A percentile compares a stretch with the other conserved stretches of the same genome.
Evolutionary conservation across 2,329 filamentous ascomycete species (phyloP).

Genomic region (Acrocalymma vagum): DNA sequence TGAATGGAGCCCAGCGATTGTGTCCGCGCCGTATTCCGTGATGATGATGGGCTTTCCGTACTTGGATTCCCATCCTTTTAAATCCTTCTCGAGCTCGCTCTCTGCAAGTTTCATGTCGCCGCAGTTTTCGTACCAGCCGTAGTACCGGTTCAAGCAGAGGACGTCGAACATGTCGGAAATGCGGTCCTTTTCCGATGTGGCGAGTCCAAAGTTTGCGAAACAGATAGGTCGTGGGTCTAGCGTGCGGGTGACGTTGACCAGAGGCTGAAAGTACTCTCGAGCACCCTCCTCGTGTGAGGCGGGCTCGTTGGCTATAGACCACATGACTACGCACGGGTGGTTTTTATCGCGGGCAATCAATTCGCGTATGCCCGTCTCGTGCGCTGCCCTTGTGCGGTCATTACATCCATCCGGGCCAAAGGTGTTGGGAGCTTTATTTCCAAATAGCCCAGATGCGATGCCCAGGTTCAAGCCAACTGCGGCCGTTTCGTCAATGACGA

Average conservation of each 20-base stretch:
- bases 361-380: constrained; percentile 11
- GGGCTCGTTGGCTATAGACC: constrained; percentile 17
- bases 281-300: constrained; percentile 18
- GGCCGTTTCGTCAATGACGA: constrained; percentile 18
- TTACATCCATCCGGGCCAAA: constrained; percentile 8
- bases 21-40: constrained; percentile 18
- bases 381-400: constrained; percentile 7
- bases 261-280: constrained; percentile 14
- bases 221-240: constrained; percentile 14
- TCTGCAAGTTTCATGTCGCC: constrained; percentile 14
- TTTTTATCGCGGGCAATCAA: constrained; percentile 17
- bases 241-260: constrained; percentile 4
- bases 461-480: constrained; percentile 14
- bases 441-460: constrained; percentile 11
- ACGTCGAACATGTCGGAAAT: constrained; percentile 18
- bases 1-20: constrained; percentile 12
- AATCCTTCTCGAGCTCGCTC: constrained; percentile 8
- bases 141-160: constrained; percentile 17
- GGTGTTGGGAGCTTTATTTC: constrained; percentile 5
- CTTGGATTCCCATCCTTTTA: constrained; percentile 11
- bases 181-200: constrained; percentile 9
- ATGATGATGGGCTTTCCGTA: constrained; percentile 19
- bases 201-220: constrained; percentile 15
- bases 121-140: constrained; percentile 17
- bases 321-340: constrained; percentile 18